Evolutionary conservation across 805 yeast genomes (phyloP), one percentile per base, ranked within the genome.

Genomic region (Kodamaea restingae): DNA sequence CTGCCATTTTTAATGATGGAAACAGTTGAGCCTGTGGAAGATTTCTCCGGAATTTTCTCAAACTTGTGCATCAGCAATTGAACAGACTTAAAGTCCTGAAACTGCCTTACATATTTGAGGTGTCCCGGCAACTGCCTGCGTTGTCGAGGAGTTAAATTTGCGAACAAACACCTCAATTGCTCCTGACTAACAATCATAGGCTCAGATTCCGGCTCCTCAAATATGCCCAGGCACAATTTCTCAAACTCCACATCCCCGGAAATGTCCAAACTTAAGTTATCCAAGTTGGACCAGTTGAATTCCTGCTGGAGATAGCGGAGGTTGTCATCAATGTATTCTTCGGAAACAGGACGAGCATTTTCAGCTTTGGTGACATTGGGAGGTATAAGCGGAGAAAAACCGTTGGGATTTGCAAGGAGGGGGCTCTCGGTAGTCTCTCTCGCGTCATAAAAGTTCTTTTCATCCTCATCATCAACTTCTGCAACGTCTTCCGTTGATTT

Each of bases 21-120:
- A 22, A 11, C 28, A 11, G 30, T 24, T 31, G 18, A 12, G 22
- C 15, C 15, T 12, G 28, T 12, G 20, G 11, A 9, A 4, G n/a
- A n/a, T 11, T 4, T 12, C 32, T 30, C 32, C 3, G 21, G 39
- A 11, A 56, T 42, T 18, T 55, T 55, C 41, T 64, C 67, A 45
- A 67, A 66, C 36, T 55, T 57, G 27, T 51, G 53, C 29, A 60
- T 42, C 17, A 46, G 52, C 17, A 68, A 51, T 26, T 63, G 63
- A 10, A 68, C 45, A 9, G 39, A 48, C 6, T 52, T 41, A 42
- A 44, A 64, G 46, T 67, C 74, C 31, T 48, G 49, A 41, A 65
- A 67, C 40, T 68, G 74, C 39, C 55, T 52, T 21, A 65, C 50
- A 35, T 56, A 58, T 40, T 56, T 63, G 41, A 67, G 51, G 45